These are phyloP conservation scores for Ramaria sp. DNA, from an alignment of 768 basidiomycete genomes.

Conservation along the genomic window DNA sequence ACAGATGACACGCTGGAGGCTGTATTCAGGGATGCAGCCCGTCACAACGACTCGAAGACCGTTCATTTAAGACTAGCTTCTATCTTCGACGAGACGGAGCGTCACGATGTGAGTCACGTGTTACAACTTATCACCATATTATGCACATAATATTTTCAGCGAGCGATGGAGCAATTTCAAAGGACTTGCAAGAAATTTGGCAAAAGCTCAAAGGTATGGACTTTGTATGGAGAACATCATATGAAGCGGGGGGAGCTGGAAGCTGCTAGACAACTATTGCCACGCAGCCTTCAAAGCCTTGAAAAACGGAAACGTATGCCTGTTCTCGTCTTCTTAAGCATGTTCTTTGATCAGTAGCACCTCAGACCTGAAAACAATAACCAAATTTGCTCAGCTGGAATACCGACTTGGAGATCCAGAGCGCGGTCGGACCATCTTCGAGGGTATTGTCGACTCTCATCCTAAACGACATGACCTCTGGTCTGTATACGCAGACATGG, in stretches of 20 bases:
- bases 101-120: conserved; percentile 46
- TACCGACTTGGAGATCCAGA: conserved; percentile 92
- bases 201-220: conserved; percentile 90
- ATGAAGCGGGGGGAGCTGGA: conserved; percentile 64
- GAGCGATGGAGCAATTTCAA: conserved; percentile 87
- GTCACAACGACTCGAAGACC: conserved; percentile 88
- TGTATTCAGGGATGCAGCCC: conserved; percentile 84
- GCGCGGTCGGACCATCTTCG: conserved; percentile 90
- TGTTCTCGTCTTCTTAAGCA: not conserved
- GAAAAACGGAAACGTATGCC: conserved; percentile 88
- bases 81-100: conserved; percentile 77
- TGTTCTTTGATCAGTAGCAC: not conserved
- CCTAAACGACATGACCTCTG: conserved; percentile 93
- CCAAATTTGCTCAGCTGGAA: conserved; percentile 89
- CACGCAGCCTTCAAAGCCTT: conserved; percentile 80
- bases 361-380: conserved; percentile 88
- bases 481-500: conserved; percentile 97
- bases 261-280: conserved; percentile 74
- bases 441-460: conserved; percentile 92
- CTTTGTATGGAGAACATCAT: conserved; percentile 74
- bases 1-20: conserved; percentile 67
- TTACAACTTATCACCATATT: not conserved
- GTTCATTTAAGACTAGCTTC: conserved; percentile 75
- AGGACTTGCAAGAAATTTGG: conserved; percentile 91
- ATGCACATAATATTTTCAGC: conserved; percentile 31